Evolutionary conservation across 495 filamentous ascomycete species (phyloP), one percentile per base, ranked within the genome.

Genomic region (Xylaria castorea): DNA sequence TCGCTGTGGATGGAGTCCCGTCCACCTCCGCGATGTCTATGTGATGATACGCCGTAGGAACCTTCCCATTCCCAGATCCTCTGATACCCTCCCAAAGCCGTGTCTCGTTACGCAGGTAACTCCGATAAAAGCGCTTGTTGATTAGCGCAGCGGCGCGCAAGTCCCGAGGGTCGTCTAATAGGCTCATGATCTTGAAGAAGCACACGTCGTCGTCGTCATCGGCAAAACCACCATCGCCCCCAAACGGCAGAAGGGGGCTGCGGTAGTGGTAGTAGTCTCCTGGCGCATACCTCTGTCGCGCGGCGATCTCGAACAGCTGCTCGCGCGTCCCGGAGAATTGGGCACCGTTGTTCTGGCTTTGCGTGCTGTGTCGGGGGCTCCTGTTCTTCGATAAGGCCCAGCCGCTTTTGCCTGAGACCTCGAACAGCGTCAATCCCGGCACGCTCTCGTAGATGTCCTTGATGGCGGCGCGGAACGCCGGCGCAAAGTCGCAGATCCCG

Each of bases 381-480:
- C 69, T 48, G 64, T 75, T 50, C 66, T 75, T 77, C 6, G 78
- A 80, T 3, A 83, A 48, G 2, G 74, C 81, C 81, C 81, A 82
- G 25, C 78, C 80, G 58, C 76, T 72, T 50, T 67, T 71, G 36
- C 70, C 66, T 50, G 78, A 77, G 32, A 71, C 61, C 5, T 85
- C 82, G 38, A 71, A 67, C 0, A 84, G 70, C 16, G 79, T 80
- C 12, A 85, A 58, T 8, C 83, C 83, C 20, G 68, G 40, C 12
- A 85, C 76, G 63, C 79, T 80, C 68, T 83, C 82, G 70, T 77
- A 82, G 36, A 85, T 80, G 67, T 83, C 83, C 48, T 73, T 75
- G 22, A 85, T 76, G 12, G 79, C 78, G 53, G 75, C 76, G 16
- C 80, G 76, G 71, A 85, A 84, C 3, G 79, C 72, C 18, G 81